Percentiles rank a stretch among this genome's conserved stretches.
Evolutionary conservation across 2,329 filamentous ascomycete genomes (phyloP).

Genomic region (Xylaria multiplex): DNA sequence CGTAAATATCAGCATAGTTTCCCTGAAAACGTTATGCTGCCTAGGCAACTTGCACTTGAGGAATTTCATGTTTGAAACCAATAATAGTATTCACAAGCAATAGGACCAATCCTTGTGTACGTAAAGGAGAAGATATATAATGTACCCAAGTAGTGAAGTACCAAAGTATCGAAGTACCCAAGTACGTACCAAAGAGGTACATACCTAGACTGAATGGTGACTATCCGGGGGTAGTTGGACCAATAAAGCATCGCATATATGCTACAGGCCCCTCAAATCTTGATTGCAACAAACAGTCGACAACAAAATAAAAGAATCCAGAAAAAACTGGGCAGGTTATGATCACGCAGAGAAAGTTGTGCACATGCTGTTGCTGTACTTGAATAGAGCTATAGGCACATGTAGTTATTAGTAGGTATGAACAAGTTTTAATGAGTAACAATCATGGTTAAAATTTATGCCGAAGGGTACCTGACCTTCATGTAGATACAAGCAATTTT

Average conservation of each 20-base stretch:
- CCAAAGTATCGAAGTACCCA: conserved; percentile 1
- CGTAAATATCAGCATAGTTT: neutral
- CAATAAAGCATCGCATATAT: neutral
- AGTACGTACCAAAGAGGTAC: too few species aligned
- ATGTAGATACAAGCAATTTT: neutral
- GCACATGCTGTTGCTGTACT: neutral
- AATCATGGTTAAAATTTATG: too few species aligned
- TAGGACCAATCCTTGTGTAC: too few species aligned
- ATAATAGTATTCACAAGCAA: neutral
- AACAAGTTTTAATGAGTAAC: neutral
- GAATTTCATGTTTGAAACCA: conserved; percentile 1
- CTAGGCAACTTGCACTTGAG: neutral
- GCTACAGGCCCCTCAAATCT: neutral
- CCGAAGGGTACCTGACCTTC: too few species aligned
- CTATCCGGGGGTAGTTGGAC: neutral
- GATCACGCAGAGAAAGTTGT: neutral
- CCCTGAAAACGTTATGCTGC: conserved; percentile 15
- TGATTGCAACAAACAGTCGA: neutral
- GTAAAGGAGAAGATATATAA: neutral
- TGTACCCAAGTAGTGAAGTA: neutral
- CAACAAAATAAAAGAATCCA: neutral
- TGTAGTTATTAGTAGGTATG: neutral
- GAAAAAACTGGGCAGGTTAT: neutral
- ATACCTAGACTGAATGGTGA: too few species aligned
- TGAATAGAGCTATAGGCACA: neutral